Conservation (phyloP, 2,329 filamentous ascomycete genomes). For the Emmonsiellopsis sp. region DNA sequence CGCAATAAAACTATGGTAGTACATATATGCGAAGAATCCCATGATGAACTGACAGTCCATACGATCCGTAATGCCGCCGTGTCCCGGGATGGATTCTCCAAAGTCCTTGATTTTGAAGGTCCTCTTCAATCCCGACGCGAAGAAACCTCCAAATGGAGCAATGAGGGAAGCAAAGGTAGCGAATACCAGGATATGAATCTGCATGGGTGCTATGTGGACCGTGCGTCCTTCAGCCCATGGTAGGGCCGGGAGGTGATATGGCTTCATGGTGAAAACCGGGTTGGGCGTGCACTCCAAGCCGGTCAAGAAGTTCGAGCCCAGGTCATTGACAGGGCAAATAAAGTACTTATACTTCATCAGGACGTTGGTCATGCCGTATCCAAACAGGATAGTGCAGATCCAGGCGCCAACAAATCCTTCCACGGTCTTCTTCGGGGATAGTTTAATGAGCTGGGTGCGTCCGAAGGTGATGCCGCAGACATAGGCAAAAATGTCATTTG, state of each 20-base stretch:
- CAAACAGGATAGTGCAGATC: constrained; percentile 88
- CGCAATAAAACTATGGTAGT: constrained; percentile 96
- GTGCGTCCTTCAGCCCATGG: constrained; percentile 53
- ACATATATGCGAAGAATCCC: constrained; percentile 97
- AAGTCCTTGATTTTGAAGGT: constrained; percentile 99
- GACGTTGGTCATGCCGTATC: constrained; percentile 69
- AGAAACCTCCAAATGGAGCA: constrained; percentile 96
- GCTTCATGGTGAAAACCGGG: constrained; percentile 75
- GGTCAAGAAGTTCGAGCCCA: constrained; percentile 86
- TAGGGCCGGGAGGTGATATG: constrained; percentile 63
- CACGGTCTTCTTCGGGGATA: constrained; percentile 98
- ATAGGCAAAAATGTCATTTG: constrained; percentile 97
- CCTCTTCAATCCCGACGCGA: constrained; percentile 92
- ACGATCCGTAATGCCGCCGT: constrained; percentile 95
- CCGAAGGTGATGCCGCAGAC: constrained; percentile 96
- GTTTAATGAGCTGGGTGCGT: constrained; percentile 90
- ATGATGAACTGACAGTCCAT: constrained; percentile 99
- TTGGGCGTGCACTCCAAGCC: constrained; percentile 85
- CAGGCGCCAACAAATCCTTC: constrained; percentile 94
- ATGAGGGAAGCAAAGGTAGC: constrained; percentile 93
- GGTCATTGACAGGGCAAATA: constrained; percentile 93
- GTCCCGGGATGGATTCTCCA: constrained; percentile 92
- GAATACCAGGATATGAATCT: constrained; percentile 83
- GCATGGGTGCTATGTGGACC: constrained; percentile 75
- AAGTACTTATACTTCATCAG: constrained; percentile 93